Percentiles rank a stretch among this genome's conserved stretches.
Evolutionary conservation across 1,139 yeast species (phyloP).

Genomic region (Suzukiozyma palmioleophila): DNA sequence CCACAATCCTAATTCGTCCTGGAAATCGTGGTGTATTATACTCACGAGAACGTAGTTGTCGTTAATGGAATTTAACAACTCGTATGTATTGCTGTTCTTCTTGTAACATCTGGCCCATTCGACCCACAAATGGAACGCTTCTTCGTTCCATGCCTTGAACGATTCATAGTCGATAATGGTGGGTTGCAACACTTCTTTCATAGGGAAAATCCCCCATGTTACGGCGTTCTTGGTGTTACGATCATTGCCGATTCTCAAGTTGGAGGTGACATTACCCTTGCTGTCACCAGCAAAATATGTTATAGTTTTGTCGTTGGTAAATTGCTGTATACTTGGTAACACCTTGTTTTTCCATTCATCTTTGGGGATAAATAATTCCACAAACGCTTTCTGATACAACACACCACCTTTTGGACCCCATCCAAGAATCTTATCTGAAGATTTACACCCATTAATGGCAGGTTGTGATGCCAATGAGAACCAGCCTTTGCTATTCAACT

Average conservation of each 20-base stretch:
- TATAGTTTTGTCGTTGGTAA: conserved; percentile 39
- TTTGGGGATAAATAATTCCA: conserved; percentile 77
- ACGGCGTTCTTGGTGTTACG: conserved; percentile 60
- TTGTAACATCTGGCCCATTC: conserved; percentile 89
- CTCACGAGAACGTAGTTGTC: conserved; percentile 72
- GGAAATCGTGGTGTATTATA: conserved; percentile 79
- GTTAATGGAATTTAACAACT: conserved; percentile 57
- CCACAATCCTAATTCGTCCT: conserved; percentile 77
- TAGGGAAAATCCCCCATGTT: conserved; percentile 96
- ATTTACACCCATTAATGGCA: conserved; percentile 71
- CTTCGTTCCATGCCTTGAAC: conserved; percentile 90
- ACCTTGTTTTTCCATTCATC: conserved; percentile 68
- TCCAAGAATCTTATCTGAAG: conserved; percentile 85
- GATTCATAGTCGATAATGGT: conserved; percentile 87
- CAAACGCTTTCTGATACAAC: conserved; percentile 87
- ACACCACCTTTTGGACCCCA: conserved; percentile 95
- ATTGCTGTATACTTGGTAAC: conserved; percentile 46
- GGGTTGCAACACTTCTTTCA: conserved; percentile 79
- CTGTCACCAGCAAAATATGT: conserved; percentile 73
- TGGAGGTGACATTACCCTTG: conserved; percentile 54
- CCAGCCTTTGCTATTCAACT: conserved; percentile 68
- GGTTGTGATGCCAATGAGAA: conserved; percentile 96
- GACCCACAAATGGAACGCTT: conserved; percentile 84
- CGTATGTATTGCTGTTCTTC: conserved; percentile 48
- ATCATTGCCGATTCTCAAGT: conserved; percentile 36